A percentile compares a stretch with the other conserved stretches of the same genome.
phyloP scores from a whole-genome alignment of 257 asterid species.

The Fraxinus americana region DNA sequence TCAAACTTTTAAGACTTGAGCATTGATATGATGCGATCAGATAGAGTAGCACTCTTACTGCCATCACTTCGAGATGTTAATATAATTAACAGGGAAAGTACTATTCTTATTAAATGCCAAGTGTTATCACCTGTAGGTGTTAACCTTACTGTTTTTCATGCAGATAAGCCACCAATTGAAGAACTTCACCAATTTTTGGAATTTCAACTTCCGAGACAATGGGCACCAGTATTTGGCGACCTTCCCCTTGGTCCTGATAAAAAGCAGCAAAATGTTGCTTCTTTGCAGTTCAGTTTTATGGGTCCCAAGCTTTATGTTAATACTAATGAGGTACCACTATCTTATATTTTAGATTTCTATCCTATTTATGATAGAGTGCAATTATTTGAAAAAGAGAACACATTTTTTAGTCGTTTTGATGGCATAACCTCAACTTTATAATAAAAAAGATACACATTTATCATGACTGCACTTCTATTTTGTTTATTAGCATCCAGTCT shows the following conservation, averaged over 20 bases:
- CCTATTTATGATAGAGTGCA: background rate
- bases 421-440: background rate
- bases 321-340: constrained; percentile 52
- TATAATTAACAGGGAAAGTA: constrained; percentile 7
- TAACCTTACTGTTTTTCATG: constrained; percentile 27
- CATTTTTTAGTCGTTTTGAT: background rate
- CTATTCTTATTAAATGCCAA: constrained; percentile 16
- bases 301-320: constrained; percentile 82
- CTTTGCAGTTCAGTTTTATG: constrained; percentile 80
- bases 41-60: constrained; percentile 4
- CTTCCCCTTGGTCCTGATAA: constrained; percentile 74
- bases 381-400: background rate
- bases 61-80: constrained; percentile 6
- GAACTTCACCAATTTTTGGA: constrained; percentile 74
- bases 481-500: background rate
- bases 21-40: background rate
- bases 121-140: background rate
- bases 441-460: background rate
- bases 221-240: constrained; percentile 87
- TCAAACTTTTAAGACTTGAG: constrained; percentile 9
- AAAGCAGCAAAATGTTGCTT: constrained; percentile 65
- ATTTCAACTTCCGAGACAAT: constrained; percentile 76
- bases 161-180: constrained; percentile 84
- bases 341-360: background rate
- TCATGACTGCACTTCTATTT: background rate